phyloP scores from a whole-genome alignment of 2,329 filamentous ascomycete species.

The Malbranchea cinnamomea region DNA sequence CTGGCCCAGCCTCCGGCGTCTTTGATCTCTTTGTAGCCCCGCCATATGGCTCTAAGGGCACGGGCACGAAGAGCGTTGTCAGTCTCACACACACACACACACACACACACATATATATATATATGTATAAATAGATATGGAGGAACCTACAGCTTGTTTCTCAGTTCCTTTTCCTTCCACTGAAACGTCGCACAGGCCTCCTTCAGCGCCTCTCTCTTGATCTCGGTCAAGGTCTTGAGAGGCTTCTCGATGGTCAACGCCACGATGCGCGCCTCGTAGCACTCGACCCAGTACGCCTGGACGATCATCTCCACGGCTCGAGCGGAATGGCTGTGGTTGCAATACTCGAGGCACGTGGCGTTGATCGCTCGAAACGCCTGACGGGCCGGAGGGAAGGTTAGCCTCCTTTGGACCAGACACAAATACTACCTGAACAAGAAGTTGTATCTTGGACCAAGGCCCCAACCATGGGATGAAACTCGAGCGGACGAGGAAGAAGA shows the following conservation, averaged over 20 bases:
- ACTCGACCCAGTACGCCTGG: constrained; percentile 42
- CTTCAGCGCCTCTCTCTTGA: constrained; percentile 37
- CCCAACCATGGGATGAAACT: too few species aligned
- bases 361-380: constrained; percentile 14
- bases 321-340: constrained; percentile 36
- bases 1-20: constrained; percentile 41
- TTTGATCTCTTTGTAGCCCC: constrained; percentile 45
- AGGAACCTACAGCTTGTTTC: constrained; percentile 27
- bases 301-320: constrained; percentile 45
- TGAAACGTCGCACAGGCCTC: constrained; percentile 40
- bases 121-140: not conserved
- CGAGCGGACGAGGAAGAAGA: too few species aligned
- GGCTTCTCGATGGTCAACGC: constrained; percentile 26
- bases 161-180: constrained; percentile 43
- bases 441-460: too few species aligned
- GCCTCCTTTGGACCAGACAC: too few species aligned
- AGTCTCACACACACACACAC: not conserved
- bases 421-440: too few species aligned
- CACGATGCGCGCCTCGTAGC: constrained; percentile 37
- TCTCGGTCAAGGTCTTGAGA: constrained; percentile 31
- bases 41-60: constrained; percentile 34
- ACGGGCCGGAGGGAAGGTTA: not conserved
- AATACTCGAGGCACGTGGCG: constrained; percentile 14
- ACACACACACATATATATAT: not conserved
- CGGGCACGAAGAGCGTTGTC: too few species aligned